Evolutionary conservation across 2,329 filamentous ascomycete genomes (phyloP).

Genomic region (Epichloe sp.): DNA sequence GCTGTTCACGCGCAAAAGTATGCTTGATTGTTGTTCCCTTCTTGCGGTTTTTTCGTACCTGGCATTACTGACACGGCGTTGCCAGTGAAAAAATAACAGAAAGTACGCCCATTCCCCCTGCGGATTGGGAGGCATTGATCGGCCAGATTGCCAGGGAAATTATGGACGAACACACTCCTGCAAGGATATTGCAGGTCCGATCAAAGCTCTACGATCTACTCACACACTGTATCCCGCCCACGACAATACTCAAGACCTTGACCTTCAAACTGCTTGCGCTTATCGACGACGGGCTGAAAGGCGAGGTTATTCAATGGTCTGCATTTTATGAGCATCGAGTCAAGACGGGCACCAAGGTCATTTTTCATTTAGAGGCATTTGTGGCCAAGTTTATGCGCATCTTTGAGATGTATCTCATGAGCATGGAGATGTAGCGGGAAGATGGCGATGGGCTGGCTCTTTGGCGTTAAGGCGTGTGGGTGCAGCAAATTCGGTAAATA

Average conservation of each 20-base stretch:
- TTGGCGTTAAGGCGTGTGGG: background rate
- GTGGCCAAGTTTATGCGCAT: constrained; percentile 98
- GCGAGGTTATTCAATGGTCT: constrained; percentile 88
- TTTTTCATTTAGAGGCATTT: constrained; percentile 96
- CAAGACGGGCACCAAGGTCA: constrained; percentile 83
- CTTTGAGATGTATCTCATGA: constrained; percentile 82
- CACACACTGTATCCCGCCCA: constrained; percentile 92
- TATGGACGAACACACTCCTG: constrained; percentile 82
- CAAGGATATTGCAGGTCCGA: constrained; percentile 73
- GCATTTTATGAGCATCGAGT: constrained; percentile 96
- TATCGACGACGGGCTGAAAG: constrained; percentile 80
- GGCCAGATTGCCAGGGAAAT: constrained; percentile 85
- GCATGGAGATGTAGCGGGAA: constrained; percentile 51
- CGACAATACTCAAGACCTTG: constrained; percentile 84
- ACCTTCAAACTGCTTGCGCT: constrained; percentile 84
- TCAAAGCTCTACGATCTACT: constrained; percentile 94
- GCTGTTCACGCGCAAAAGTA: constrained; percentile 96
- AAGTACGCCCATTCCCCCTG: constrained; percentile 82
- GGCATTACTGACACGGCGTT: constrained; percentile 16
- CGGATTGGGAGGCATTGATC: constrained; percentile 93
- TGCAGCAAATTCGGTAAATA: background rate
- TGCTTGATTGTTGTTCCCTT: constrained; percentile 15
- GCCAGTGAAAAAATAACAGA: constrained; percentile 74
- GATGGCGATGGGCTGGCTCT: background rate
- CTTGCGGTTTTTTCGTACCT: background rate